These are phyloP conservation scores for Pseudocercospora vitis DNA, from an alignment of 2,329 filamentous ascomycete species.

Conservation along the genomic window DNA sequence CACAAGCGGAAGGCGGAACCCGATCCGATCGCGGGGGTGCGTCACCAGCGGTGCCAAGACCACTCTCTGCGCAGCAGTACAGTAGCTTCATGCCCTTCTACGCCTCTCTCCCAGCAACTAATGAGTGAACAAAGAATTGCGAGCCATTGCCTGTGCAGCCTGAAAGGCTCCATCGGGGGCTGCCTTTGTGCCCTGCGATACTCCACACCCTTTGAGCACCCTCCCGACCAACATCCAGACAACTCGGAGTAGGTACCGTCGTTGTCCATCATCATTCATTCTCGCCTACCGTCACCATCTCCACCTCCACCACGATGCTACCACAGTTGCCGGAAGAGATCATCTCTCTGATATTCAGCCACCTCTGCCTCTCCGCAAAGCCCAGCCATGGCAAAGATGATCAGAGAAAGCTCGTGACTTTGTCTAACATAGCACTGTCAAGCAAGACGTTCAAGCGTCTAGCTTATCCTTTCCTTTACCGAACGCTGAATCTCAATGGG, in stretches of 20 bases:
- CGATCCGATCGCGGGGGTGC: background rate
- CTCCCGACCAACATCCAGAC: too few relatives aligned
- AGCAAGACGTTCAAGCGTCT: background rate
- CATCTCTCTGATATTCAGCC: background rate
- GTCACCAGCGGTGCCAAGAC: background rate
- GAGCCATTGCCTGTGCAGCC: too few relatives aligned
- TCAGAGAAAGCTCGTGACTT: background rate
- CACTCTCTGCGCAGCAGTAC: background rate
- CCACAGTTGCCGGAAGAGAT: slow-evolving; percentile 2
- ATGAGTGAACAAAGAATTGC: too few relatives aligned
- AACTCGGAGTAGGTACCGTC: too few relatives aligned
- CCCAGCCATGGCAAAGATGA: background rate
- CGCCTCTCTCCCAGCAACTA: too few relatives aligned
- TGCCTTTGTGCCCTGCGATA: too few relatives aligned
- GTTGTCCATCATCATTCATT: background rate
- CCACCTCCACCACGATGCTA: background rate
- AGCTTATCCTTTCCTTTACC: background rate
- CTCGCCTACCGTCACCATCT: background rate
- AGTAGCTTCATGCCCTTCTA: too few relatives aligned
- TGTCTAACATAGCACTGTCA: background rate
- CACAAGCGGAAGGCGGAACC: slow-evolving; percentile 2
- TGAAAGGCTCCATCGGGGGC: too few relatives aligned
- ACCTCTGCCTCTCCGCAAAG: background rate
- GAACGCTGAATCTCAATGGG: background rate
- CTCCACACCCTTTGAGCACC: too few relatives aligned